Base-by-base conservation (phyloP, 2,329 filamentous ascomycete species). In the Fusarium bulbicola region DNA sequence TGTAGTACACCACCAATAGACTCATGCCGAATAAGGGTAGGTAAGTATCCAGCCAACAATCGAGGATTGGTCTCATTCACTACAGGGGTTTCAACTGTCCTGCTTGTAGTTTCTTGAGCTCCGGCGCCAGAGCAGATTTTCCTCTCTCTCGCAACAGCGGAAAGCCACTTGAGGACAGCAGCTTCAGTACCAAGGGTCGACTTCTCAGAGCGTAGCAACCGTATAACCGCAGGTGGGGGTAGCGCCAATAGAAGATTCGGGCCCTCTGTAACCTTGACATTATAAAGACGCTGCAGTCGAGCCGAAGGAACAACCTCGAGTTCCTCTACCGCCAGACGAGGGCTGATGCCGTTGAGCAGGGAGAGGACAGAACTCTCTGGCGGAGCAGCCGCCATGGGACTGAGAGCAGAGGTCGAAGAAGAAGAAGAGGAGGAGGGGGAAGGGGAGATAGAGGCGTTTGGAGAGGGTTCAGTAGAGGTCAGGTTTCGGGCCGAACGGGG, bases 131-230 rank as follows among this genome's bases (percentile, higher is more conserved):
- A 30, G 32, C 24, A 57, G 32, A 50, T 45, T 45, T 71, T 75
- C n/a, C 64, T 72, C 37, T 69, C 73, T 34, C 68, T 63, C 3
- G 68, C 46, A 34, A 66, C 57, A 59, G 77, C 72, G 42, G 80
- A 78, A 26, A 88, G 79, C 86, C 86, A 89, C 59, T 77, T 79
- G 42, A 88, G 74, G 5, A 87, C 73, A 14, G 81, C 76, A 15
- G 84, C 84, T 72, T 89, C 87, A 28, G 85, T 84, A 30, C 79
- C 76, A 54, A 86, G 79, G 46, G 84, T 81, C 40, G 78, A 81
- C 53, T 83, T 82, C 74, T 89, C 87, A 54, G 80, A 85, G 36
- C 87, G 83, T 37, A 89, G 79, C 34, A 87, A 79, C 60, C 83
- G 82, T 56, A 83, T 77, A 65, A 83, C 80, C n/a, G 81, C 72